Base-by-base conservation (phyloP, 495 filamentous ascomycete species). In the Cudoniella acicularis region DNA sequence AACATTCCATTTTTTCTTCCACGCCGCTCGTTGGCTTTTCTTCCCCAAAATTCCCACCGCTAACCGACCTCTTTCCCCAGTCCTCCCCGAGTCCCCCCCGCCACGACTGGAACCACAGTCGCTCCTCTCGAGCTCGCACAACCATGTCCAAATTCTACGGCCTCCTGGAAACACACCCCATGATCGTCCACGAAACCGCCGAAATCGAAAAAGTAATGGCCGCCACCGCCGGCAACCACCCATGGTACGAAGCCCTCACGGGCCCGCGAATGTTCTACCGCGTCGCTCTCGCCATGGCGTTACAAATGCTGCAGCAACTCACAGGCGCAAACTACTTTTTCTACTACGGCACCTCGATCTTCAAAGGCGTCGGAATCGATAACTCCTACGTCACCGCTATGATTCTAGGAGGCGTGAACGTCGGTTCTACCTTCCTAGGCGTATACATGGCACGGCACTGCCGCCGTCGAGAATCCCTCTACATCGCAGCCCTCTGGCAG, bases 111-210 rank as follows among this genome's bases (percentile, higher is more conserved):
- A 81, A 85, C 49, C 71, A 77, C 46, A 86, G 87, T 42, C 80
- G 79, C 45, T 66, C 78, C 40, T 84, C 85, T 9, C 83, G 84
- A 53, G 88, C 89, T 17, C 80, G 83, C 25, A 64, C 72, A 1
- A 91, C 88, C 48, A 90, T 96, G 72, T 79, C 84, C 16, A 81
- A 83, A 58, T 79, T 89, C 30, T 89, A 90, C 56, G 89, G 89
- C 58, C 83, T 92, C 4, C 73, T 82, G 25, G 71, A 76, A 61
- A 78, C 84, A 60, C 86, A 91, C 66, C 79, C 76, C n/a, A 74
- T 83, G 49, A 84, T 94, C 54, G 76, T 78, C 52, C 76, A 82
- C 61, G 88, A 96, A 70, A 83, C 92, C 61, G 70, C 77, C 54
- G 85, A 91, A 52, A 91, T 96, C 70, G 64, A 75, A n/a, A 72